Evolutionary conservation across 1,284 basidiomycete species (phyloP).

Genomic region (Termitomyces sp.): DNA sequence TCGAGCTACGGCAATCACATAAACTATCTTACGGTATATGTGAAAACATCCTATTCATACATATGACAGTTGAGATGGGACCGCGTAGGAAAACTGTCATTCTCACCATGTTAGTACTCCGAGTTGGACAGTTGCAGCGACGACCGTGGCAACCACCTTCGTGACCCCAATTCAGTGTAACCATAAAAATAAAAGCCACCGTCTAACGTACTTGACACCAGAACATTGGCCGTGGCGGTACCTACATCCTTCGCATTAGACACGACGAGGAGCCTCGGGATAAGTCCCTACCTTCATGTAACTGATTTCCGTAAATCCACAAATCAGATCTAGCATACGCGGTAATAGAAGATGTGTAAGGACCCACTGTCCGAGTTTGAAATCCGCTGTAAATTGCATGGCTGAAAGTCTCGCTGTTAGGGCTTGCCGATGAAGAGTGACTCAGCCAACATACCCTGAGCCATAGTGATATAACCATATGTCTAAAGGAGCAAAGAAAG

Average conservation of each 20-base stretch:
- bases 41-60: conserved; percentile 43
- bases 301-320: conserved; percentile 16
- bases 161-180: not conserved
- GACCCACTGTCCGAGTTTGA: conserved; percentile 67
- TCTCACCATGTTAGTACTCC: conserved; percentile 52
- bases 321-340: conserved; percentile 1
- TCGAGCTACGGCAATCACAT: not conserved
- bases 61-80: not conserved
- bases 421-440: not conserved
- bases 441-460: conserved; percentile 33
- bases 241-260: conserved; percentile 11
- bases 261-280: not conserved
- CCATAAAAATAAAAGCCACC: not conserved
- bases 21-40: conserved; percentile 37
- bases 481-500: conserved; percentile 26
- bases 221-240: conserved; percentile 55
- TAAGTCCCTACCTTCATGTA: conserved; percentile 30
- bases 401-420: conserved; percentile 25
- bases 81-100: not conserved
- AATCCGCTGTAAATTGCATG: conserved; percentile 57
- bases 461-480: conserved; percentile 45
- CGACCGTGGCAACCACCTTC: conserved; percentile 49
- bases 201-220: conserved; percentile 31
- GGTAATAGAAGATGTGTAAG: not conserved
- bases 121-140: conserved; percentile 56